A percentile compares a stretch with the other conserved stretches of the same genome.
Conservation (phyloP, 768 basidiomycete genomes). For the Xerocomellus chrysenteron region DNA sequence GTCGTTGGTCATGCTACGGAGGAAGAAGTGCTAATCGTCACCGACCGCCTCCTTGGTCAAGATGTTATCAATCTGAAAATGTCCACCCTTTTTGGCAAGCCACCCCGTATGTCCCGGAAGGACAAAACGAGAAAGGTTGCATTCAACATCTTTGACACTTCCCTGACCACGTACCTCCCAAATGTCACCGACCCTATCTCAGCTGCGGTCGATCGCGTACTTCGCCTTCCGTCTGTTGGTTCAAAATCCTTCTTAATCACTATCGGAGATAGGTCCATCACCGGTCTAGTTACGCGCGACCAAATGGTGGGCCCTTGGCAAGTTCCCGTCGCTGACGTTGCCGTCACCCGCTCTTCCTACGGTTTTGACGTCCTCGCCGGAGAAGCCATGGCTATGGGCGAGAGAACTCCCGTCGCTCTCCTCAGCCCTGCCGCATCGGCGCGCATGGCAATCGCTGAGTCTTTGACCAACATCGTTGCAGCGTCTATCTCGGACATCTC, state of each 20-base stretch:
- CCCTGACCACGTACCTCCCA: conserved; percentile 68
- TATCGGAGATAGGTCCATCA: conserved; percentile 93
- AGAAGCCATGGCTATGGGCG: conserved; percentile 99
- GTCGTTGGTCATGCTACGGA: conserved; percentile 86
- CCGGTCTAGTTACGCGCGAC: conserved; percentile 91
- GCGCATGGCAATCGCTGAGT: conserved; percentile 93
- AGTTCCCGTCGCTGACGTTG: conserved; percentile 95
- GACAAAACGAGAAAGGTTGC: conserved; percentile 49
- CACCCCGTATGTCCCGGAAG: conserved; percentile 83
- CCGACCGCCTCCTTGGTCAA: conserved; percentile 74
- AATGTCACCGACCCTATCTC: conserved; percentile 47
- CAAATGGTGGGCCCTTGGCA: conserved; percentile 99
- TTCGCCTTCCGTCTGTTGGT: conserved; percentile 88
- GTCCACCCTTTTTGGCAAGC: conserved; percentile 95
- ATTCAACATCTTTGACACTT: conserved; percentile 64
- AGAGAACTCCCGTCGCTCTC: conserved; percentile 90
- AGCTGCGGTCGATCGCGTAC: conserved; percentile 74
- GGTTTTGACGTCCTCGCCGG: conserved; percentile 83
- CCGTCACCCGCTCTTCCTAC: conserved; percentile 92
- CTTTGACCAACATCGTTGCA: conserved; percentile 88
- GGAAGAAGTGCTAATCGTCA: conserved; percentile 82
- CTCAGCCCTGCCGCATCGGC: conserved; percentile 88
- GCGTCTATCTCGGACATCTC: conserved; percentile 68
- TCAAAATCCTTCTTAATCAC: conserved; percentile 99
- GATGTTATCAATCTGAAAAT: conserved; percentile 89